These are phyloP conservation scores for Fusarium sp. DNA, from an alignment of 2,329 filamentous ascomycete genomes.

Conservation along the genomic window DNA sequence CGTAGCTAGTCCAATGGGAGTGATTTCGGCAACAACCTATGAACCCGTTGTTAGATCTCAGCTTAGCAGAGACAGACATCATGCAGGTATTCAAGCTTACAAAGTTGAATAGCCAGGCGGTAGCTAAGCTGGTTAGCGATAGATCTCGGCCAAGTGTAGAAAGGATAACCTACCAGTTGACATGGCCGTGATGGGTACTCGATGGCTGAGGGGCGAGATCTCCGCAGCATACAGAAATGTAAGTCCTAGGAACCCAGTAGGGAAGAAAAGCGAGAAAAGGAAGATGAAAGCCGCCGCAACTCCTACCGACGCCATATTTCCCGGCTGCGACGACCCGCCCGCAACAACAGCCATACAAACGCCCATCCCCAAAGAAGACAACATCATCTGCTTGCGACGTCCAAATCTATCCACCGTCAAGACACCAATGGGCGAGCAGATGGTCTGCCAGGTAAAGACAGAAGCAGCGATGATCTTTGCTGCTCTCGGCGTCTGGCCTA, in stretches of 20 bases:
- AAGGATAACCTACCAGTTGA: neutral
- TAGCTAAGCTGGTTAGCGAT: neutral
- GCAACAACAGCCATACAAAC: slow-evolving; percentile 7
- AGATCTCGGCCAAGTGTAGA: fast-evolving
- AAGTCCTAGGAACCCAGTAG: slow-evolving; percentile 1
- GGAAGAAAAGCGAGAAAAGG: slow-evolving; percentile 2
- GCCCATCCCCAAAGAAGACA: neutral
- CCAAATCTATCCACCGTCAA: neutral
- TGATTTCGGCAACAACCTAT: slow-evolving; percentile 7
- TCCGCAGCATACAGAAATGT: slow-evolving; percentile 1
- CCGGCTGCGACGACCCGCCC: neutral
- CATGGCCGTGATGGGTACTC: slow-evolving; percentile 6
- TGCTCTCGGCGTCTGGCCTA: neutral
- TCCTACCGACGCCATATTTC: neutral
- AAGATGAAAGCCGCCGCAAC: neutral
- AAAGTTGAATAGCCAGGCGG: neutral
- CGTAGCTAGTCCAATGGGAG: slow-evolving; percentile 1
- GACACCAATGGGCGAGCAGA: neutral
- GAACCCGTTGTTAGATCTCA: neutral
- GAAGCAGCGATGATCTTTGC: slow-evolving; percentile 9
- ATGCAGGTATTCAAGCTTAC: neutral
- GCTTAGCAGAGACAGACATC: neutral
- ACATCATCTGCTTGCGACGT: slow-evolving; percentile 3
- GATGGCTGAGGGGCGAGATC: neutral
- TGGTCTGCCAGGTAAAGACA: neutral